Evolutionary conservation across 768 basidiomycete species (phyloP).

Genomic region (Calocybe gangraenosa): DNA sequence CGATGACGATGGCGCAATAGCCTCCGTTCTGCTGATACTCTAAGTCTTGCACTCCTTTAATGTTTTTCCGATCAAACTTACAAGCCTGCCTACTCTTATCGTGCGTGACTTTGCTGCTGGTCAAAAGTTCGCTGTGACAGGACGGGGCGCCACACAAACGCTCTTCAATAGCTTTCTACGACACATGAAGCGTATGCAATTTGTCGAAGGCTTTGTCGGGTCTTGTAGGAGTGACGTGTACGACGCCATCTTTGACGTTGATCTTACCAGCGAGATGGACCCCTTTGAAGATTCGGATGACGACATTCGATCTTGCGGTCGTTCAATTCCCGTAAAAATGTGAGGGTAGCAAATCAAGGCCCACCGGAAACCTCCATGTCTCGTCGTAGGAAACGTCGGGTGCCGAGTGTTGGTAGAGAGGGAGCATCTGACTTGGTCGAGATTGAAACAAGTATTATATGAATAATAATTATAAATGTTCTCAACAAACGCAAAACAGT

Average conservation of each 20-base stretch:
- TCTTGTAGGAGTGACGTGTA: slow-evolving; percentile 62
- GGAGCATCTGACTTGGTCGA: too few species aligned
- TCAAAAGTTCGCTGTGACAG: slow-evolving; percentile 44
- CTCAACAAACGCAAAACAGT: too few species aligned
- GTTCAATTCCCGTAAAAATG: slow-evolving; percentile 32
- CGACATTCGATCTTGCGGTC: slow-evolving; percentile 36
- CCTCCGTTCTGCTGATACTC: slow-evolving; percentile 70
- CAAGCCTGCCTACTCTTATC: slow-evolving; percentile 78
- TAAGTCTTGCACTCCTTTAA: slow-evolving; percentile 79
- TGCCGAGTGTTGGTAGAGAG: slow-evolving; percentile 18
- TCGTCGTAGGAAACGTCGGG: slow-evolving; percentile 21
- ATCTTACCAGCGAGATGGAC: slow-evolving; percentile 41
- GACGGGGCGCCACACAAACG: slow-evolving; percentile 47
- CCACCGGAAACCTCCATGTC: slow-evolving; percentile 18
- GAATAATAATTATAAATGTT: too few species aligned
- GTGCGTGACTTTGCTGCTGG: slow-evolving; percentile 56
- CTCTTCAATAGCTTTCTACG: slow-evolving; percentile 66
- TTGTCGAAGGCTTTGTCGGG: slow-evolving; percentile 76
- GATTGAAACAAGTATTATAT: too few species aligned
- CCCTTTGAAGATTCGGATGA: slow-evolving; percentile 48
- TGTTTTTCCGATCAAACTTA: slow-evolving; percentile 80
- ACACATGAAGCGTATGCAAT: slow-evolving; percentile 66
- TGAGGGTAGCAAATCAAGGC: slow-evolving; percentile 7
- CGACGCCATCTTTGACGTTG: slow-evolving; percentile 77
- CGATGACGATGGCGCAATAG: slow-evolving; percentile 19